phyloP scores from a whole-genome alignment of 169 alveolate species.

The Plasmodium coatneyi region DNA sequence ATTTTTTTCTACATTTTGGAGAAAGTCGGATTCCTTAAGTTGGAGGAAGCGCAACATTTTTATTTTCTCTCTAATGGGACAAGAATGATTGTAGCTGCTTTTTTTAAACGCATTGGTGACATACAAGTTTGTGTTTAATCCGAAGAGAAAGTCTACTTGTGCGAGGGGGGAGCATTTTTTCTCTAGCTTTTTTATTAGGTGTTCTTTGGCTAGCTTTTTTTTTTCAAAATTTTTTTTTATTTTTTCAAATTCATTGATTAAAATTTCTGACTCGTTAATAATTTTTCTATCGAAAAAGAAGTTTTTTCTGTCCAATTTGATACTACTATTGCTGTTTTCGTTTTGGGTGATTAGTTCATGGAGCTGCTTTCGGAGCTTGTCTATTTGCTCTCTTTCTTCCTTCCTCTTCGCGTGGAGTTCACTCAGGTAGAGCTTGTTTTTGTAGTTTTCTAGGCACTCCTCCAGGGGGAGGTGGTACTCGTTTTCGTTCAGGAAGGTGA shows the following conservation, averaged over 20 bases:
- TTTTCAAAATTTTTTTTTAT: conserved; percentile 46
- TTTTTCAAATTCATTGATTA: conserved; percentile 32
- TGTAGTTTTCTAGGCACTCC: not conserved
- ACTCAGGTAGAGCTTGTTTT: not conserved
- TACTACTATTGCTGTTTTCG: not conserved
- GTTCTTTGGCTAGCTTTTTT: conserved; percentile 16
- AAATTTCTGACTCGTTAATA: conserved; percentile 60
- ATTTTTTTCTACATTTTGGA: conserved; percentile 46
- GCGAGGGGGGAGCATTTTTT: conserved; percentile 19
- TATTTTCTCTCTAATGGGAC: conserved; percentile 11
- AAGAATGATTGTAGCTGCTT: not conserved
- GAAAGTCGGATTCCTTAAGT: conserved; percentile 26
- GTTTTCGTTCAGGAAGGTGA: conserved; percentile 48
- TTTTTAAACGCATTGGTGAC: conserved; percentile 11
- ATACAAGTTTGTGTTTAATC: conserved; percentile 8
- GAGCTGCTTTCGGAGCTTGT: conserved; percentile 2
- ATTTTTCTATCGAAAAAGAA: conserved; percentile 52
- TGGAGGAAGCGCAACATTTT: conserved; percentile 52
- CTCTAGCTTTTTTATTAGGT: conserved; percentile 19
- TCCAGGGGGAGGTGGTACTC: not conserved
- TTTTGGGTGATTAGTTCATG: conserved; percentile 25
- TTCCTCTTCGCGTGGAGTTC: not conserved
- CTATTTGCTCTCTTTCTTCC: conserved; percentile 6
- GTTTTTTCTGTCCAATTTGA: conserved; percentile 9
- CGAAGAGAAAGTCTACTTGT: conserved; percentile 14